Evolutionary conservation across 2,329 filamentous ascomycete species (phyloP).

Genomic region (Phaeomoniella chlamydospora): DNA sequence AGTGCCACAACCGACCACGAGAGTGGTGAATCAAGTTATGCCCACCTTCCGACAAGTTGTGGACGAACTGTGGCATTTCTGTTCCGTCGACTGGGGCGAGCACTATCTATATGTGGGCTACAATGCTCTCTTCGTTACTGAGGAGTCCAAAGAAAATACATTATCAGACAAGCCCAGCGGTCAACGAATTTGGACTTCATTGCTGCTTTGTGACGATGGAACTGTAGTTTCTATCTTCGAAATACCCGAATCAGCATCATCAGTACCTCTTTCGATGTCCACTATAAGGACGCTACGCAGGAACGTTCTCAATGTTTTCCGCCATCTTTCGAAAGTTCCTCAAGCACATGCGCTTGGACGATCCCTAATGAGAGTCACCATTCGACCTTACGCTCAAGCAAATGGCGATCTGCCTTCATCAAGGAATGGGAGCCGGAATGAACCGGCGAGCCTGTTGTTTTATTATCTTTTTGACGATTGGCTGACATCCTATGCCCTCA

Average conservation of each 20-base stretch:
- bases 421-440: conserved; percentile 26
- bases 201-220: conserved; percentile 23
- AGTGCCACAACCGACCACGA: conserved; percentile 11
- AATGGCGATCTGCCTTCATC: conserved; percentile 18
- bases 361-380: conserved; percentile 32
- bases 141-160: conserved; percentile 35
- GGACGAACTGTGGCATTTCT: conserved; percentile 62
- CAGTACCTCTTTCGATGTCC: conserved; percentile 30
- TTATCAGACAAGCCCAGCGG: conserved; percentile 4
- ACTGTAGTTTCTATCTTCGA: conserved; percentile 28
- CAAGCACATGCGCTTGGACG: conserved; percentile 28
- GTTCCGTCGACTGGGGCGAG: conserved; percentile 52
- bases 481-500: conserved; percentile 46
- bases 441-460: conserved; percentile 47
- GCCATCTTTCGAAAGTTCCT: conserved; percentile 43
- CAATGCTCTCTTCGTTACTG: conserved; percentile 9
- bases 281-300: conserved; percentile 31
- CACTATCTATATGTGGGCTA: conserved; percentile 9
- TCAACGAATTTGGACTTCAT: conserved; percentile 42
- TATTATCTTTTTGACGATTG: conserved; percentile 57
- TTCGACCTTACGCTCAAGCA: conserved; percentile 21
- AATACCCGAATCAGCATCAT: conserved; percentile 17
- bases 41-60: conserved; percentile 42
- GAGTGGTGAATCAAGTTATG: conserved; percentile 22
- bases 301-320: conserved; percentile 47